These are phyloP conservation scores for Hemileia vastatrix DNA, from an alignment of 1,284 basidiomycete species.

Conservation along the genomic window DNA sequence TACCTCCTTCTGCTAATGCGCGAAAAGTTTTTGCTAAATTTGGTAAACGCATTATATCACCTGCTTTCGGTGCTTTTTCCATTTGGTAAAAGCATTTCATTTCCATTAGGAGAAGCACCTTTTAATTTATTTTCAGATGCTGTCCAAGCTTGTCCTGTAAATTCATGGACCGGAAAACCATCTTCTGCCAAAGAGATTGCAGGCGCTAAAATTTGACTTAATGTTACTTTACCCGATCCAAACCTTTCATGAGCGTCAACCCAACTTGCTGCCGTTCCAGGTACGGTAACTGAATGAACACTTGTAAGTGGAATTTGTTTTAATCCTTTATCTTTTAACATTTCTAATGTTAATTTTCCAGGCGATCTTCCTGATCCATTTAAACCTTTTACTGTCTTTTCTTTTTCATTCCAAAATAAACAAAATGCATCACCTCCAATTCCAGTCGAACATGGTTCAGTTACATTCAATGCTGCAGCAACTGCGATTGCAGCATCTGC, in stretches of 20 bases:
- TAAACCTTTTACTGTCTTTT: conserved; percentile 66
- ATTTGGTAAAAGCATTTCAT: conserved; percentile 68
- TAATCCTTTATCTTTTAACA: conserved; percentile 58
- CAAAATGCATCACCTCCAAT: conserved; percentile 73
- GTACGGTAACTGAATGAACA: conserved; percentile 69
- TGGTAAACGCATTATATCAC: conserved; percentile 48
- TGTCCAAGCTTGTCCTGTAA: conserved; percentile 55
- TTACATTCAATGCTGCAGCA: conserved; percentile 74
- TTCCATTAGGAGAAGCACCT: conserved; percentile 66
- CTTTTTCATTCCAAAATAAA: conserved; percentile 74
- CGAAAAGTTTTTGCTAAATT: conserved; percentile 75
- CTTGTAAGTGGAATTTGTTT: conserved; percentile 44
- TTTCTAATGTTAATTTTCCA: conserved; percentile 63
- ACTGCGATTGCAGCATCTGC: conserved; percentile 55
- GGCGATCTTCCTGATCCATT: conserved; percentile 83
- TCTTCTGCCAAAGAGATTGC: conserved; percentile 52
- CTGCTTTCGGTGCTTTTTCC: conserved; percentile 57
- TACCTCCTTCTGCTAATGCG: conserved; percentile 66
- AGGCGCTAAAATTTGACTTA: conserved; percentile 76
- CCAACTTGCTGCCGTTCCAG: conserved; percentile 91
- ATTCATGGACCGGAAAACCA: conserved; percentile 47
- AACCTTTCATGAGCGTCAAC: conserved; percentile 72
- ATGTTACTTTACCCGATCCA: conserved; percentile 67
- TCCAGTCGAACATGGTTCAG: conserved; percentile 46
- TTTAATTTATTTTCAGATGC: conserved; percentile 63